Percentiles rank a stretch among this genome's conserved stretches.
These are phyloP conservation scores for Turnera subulata DNA, from an alignment of 345 rosid species.

Conservation along the genomic window DNA sequence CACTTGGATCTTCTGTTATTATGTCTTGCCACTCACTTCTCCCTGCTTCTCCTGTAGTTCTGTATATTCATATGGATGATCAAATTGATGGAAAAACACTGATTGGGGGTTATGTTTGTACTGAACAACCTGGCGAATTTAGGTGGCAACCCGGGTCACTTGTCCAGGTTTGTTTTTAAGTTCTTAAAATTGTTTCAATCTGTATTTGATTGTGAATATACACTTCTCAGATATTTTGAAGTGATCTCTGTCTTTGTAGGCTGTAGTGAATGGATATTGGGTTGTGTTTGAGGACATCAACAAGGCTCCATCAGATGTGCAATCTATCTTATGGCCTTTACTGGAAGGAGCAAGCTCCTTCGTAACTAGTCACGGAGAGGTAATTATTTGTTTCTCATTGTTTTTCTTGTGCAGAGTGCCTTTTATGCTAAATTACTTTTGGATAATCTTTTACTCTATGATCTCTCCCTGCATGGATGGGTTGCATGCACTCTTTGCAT, in stretches of 20 bases:
- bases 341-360: constrained; percentile 74
- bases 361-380: constrained; percentile 76
- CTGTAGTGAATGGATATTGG: constrained; percentile 79
- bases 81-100: constrained; percentile 94
- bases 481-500: too few relatives aligned
- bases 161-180: constrained; percentile 63
- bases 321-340: constrained; percentile 71
- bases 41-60: constrained; percentile 28
- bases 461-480: too few relatives aligned
- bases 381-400: constrained; percentile 15
- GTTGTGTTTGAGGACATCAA: constrained; percentile 94
- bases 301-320: constrained; percentile 87
- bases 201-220: constrained; percentile 4
- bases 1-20: too few relatives aligned
- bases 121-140: constrained; percentile 96
- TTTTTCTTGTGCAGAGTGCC: neutral
- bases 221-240: neutral
- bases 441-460: neutral
- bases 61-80: constrained; percentile 92
- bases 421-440: neutral
- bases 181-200: neutral
- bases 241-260: constrained; percentile 38
- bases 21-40: neutral
- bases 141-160: constrained; percentile 97
- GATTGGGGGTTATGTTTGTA: constrained; percentile 86